Evolutionary conservation across 129 eudicot genomes (phyloP), one percentile per base, ranked within the genome.

Genomic region (Ambrosia trifida): DNA sequence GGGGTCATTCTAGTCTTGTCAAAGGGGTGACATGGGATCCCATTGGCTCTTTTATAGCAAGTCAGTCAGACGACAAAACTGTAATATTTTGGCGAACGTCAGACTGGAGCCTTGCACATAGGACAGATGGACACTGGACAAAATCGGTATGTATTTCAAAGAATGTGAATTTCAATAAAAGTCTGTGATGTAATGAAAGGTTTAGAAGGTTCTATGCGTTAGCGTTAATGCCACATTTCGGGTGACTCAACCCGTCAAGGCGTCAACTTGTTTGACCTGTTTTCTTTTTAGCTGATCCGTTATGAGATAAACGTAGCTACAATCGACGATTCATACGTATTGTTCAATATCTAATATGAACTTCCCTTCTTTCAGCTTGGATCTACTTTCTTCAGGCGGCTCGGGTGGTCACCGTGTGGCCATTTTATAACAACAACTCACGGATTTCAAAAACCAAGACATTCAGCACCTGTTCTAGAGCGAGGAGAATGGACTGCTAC

Each of bases 381-480:
- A 40, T 95, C 99, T 52, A 95, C 97, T 43, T 95, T 95, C 82
- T 95, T 95, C 77, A 88, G 99, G 79, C 87, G 99, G 80, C 97
- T 95, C n/a, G 99, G 96, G 51, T 95, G 99, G 99, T 95, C 99
- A 10, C 99, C 99, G 30, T 95, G 99, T 74, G 99, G 99, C 44
- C 97, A 95, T 83, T 95, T 90, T 71, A 84, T 95, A 69, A 88
- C 99, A 32, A 95, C 99, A 0, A 95, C 99, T 40, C 97, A 95
- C 59, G 99, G 99, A 41, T 95, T 87, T 66, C 99, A 95, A 72
- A 95, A 95, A 52, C 99, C 99, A 5, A 90, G 99, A 76, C 99
- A 95, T 78, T 88, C 99, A 52, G 99, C 99, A 64, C 99, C 99
- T 61, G 99, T 95, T 74, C 81, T 95, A 16, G 99, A 95, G 85